Percentiles rank a stretch among this genome's conserved stretches.
phyloP scores from a whole-genome alignment of 768 basidiomycete genomes.

The Cystobasidium ongulense region DNA sequence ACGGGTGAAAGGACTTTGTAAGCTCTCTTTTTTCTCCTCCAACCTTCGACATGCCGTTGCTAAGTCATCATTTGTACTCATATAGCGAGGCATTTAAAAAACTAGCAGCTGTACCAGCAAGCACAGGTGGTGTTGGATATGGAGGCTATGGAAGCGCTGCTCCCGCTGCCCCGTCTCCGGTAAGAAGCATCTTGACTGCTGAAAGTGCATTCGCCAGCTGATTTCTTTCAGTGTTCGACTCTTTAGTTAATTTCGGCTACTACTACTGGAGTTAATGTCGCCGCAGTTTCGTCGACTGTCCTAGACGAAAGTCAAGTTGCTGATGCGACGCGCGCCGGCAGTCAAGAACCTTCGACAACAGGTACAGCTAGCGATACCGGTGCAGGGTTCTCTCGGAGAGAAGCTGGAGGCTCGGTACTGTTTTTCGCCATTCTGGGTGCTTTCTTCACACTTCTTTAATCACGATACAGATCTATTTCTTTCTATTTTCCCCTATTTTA shows the following conservation, averaged over 20 bases:
- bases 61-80: not conserved
- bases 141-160: not conserved
- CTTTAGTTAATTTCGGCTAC: not conserved
- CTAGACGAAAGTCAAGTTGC: not conserved
- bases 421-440: not conserved
- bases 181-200: not conserved
- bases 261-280: not conserved
- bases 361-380: no score
- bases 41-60: not conserved
- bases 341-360: no score
- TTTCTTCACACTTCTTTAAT: not conserved
- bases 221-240: not conserved
- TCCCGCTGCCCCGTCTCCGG: not conserved
- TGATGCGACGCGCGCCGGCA: not conserved
- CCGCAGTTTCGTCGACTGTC: not conserved
- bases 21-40: not conserved
- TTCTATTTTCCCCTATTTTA: not conserved
- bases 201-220: not conserved
- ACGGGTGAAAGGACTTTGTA: conserved; percentile 25
- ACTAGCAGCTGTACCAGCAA: not conserved
- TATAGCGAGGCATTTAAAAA: conserved; percentile 24
- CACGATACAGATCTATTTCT: not conserved
- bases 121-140: not conserved
- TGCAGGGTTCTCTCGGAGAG: not conserved
- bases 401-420: not conserved